phyloP scores from a whole-genome alignment of 805 yeast species.

The Saccharomycopsis fodiens region DNA sequence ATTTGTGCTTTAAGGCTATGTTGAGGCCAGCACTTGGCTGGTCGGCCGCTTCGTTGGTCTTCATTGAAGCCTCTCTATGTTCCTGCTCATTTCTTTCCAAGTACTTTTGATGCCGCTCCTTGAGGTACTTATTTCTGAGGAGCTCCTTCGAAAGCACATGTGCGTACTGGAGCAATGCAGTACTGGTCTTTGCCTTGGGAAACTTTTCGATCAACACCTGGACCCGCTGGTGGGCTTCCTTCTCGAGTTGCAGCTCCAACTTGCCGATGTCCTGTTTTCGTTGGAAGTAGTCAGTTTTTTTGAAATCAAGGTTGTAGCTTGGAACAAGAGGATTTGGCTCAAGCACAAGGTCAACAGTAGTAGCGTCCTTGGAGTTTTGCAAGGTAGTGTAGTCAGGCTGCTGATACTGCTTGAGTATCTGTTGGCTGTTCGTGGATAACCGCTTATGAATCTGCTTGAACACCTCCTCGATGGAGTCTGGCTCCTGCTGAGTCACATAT shows the following conservation, averaged over 20 bases:
- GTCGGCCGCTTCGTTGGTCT: background rate
- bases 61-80: background rate
- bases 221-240: constrained; percentile 12
- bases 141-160: constrained; percentile 15
- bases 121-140: constrained; percentile 14
- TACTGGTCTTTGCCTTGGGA: constrained; percentile 19
- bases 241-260: constrained; percentile 9
- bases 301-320: constrained; percentile 8
- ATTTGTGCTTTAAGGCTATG: constrained; percentile 9
- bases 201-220: constrained; percentile 14
- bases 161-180: constrained; percentile 20
- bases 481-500: constrained; percentile 3
- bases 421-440: constrained; percentile 13
- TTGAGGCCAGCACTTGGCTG: constrained; percentile 6
- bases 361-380: constrained; percentile 1
- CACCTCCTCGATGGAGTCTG: constrained; percentile 14
- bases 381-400: constrained; percentile 15
- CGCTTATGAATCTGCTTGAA: constrained; percentile 16
- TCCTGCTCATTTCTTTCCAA: constrained; percentile 6
- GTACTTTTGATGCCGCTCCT: constrained; percentile 16
- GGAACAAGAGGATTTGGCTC: constrained; percentile 13
- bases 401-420: constrained; percentile 9
- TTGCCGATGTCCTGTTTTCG: constrained; percentile 1
- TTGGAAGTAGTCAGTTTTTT: constrained; percentile 17
- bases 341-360: constrained; percentile 10